Evolutionary conservation across 495 filamentous ascomycete species (phyloP), one percentile per base, ranked within the genome.

Genomic region (Neurospora intermedia): DNA sequence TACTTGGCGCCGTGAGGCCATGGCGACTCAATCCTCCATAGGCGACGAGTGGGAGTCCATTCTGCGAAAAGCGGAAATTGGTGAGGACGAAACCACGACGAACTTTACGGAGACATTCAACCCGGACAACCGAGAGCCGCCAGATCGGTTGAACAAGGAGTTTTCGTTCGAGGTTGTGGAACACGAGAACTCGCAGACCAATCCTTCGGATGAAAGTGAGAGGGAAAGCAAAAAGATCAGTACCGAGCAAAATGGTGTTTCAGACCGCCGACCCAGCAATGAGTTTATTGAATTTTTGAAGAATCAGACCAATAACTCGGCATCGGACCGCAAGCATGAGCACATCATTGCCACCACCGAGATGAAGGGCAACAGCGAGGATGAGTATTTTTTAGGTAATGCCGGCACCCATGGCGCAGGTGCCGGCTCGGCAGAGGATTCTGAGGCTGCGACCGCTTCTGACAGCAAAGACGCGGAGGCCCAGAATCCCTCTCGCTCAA

Each of bases 331-430:
- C 69, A 75, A 78, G 35, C 76, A 78, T 48, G 74, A 77, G 2
- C 45, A 70, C 4, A 71, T 42, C 5, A 71, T 45, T 6, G 70
- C 77, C 71, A 71, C 40, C 74, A 69, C 76, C 35, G 71, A 80
- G 70, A 4, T 66, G 7, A 79, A 75, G 71, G 79, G 77, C 71
- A 75, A 76, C n/a, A 73, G 78, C 69, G 78, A 82, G 71, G 79
- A 82, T 78, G 75, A 83, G 82, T 86, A 85, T 88, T 88, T 88
- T 88, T 88, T 88, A 88, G 87, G 75, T 88, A 87, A 84, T 83
- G 85, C 86, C 87, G 87, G 80, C 83, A 87, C 83, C 83, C 81
- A 83, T 86, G 88, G 85, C 84, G 84, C 84, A 85, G 87, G 86
- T 88, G 86, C 80, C 86, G 87, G 87, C 83, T 76, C 84, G 82